Conservation (phyloP, 2,329 filamentous ascomycete genomes). For the Madurella mycetomatis region DNA sequence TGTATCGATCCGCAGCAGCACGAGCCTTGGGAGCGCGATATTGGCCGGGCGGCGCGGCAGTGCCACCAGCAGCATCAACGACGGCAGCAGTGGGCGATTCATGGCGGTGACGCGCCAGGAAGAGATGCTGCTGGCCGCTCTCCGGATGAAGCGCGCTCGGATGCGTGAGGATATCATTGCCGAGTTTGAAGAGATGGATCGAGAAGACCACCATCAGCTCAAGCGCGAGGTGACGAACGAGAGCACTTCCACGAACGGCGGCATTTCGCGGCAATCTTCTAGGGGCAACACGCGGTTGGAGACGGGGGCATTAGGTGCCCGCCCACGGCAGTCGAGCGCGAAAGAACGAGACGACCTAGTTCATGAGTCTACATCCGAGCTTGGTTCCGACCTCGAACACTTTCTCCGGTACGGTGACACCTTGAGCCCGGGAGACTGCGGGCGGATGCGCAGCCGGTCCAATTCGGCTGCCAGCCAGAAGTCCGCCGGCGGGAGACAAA, state of each 20-base stretch:
- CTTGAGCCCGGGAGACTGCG: conserved; percentile 6
- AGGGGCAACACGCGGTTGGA: conserved; percentile 24
- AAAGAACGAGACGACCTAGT: background rate
- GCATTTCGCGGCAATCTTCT: conserved; percentile 25
- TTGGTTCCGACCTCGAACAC: conserved; percentile 3
- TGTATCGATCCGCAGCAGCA: conserved; percentile 32
- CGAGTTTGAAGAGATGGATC: conserved; percentile 36
- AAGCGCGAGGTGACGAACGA: conserved; percentile 20
- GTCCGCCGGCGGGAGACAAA: conserved; percentile 4
- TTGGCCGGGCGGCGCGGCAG: conserved; percentile 17
- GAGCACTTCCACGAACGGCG: conserved; percentile 14
- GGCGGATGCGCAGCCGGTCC: conserved; percentile 16
- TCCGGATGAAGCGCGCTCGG: conserved; percentile 52
- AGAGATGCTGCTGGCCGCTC: conserved; percentile 53
- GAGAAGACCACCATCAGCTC: conserved; percentile 16
- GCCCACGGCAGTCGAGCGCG: conserved; percentile 15
- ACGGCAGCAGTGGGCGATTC: conserved; percentile 38
- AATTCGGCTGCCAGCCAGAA: conserved; percentile 13
- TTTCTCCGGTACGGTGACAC: conserved; percentile 16
- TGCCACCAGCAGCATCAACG: conserved; percentile 23
- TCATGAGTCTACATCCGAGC: conserved; percentile 22
- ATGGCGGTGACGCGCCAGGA: conserved; percentile 57
- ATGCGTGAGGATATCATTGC: conserved; percentile 47
- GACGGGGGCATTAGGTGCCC: conserved; percentile 14
- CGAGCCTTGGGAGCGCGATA: conserved; percentile 18